Percentiles rank a stretch among this genome's conserved stretches.
Evolutionary conservation across 257 asterid species (phyloP).

Genomic region (Fraxinus cuspidata): DNA sequence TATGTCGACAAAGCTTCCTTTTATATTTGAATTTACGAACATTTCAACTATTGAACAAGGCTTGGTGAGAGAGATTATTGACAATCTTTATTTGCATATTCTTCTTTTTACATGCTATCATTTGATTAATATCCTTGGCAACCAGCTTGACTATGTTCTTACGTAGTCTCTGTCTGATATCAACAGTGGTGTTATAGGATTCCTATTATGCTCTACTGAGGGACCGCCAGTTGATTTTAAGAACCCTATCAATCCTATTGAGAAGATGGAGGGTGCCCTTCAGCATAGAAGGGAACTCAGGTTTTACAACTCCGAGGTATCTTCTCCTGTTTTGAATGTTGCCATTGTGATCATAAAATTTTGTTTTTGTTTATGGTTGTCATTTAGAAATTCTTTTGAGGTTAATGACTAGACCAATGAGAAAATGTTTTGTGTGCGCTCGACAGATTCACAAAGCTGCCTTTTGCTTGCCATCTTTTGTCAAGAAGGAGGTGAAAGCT

Average conservation of each 20-base stretch:
- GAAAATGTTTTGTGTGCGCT: neutral
- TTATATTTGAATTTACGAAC: too few relatives aligned
- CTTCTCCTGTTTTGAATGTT: slow-evolving; percentile 4
- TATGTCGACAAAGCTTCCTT: too few relatives aligned
- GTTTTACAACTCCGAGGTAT: slow-evolving; percentile 91
- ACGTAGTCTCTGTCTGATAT: slow-evolving; percentile 23
- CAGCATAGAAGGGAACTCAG: slow-evolving; percentile 62
- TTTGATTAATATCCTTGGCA: neutral
- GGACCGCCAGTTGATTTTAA: slow-evolving; percentile 82
- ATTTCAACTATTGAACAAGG: too few relatives aligned
- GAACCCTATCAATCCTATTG: slow-evolving; percentile 92
- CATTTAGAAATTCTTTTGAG: neutral
- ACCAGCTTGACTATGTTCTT: neutral
- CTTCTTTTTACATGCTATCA: neutral
- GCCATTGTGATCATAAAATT: neutral
- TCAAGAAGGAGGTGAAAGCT: slow-evolving; percentile 77
- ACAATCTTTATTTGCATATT: neutral
- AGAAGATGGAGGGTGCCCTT: slow-evolving; percentile 73
- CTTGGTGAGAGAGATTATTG: too few relatives aligned
- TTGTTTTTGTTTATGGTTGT: neutral
- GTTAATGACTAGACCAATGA: neutral
- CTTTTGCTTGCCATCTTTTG: slow-evolving; percentile 79
- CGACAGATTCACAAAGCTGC: slow-evolving; percentile 91
- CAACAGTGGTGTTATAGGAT: slow-evolving; percentile 86
- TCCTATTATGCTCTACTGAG: slow-evolving; percentile 76